Percentiles rank a stretch among this genome's conserved stretches.
phyloP scores from a whole-genome alignment of 164 flowering plant species.

The Pachysandra terminalis region DNA sequence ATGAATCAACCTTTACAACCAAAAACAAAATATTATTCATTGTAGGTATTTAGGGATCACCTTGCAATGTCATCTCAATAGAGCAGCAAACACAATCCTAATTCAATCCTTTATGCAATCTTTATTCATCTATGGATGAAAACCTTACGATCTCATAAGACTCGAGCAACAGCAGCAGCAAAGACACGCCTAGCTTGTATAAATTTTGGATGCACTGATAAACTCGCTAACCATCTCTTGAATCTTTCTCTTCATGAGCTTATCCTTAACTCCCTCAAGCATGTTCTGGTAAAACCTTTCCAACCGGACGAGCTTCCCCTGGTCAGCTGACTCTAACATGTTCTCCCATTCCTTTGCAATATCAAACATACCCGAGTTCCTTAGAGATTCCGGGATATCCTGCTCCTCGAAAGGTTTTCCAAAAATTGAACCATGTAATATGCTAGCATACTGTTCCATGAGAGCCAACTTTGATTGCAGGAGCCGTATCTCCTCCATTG shows the following conservation, averaged over 20 bases:
- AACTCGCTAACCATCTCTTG: constrained; percentile 67
- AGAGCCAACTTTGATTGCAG: constrained; percentile 50
- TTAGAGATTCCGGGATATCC: constrained; percentile 58
- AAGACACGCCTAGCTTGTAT: neutral
- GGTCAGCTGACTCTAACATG: constrained; percentile 69
- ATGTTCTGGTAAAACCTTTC: constrained; percentile 67
- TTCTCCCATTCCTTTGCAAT: constrained; percentile 78
- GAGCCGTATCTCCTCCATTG: constrained; percentile 54
- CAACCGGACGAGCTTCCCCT: constrained; percentile 48
- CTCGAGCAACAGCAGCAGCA: too few relatives aligned
- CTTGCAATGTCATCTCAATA: too few relatives aligned
- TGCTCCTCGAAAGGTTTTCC: constrained; percentile 63
- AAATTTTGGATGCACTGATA: constrained; percentile 30
- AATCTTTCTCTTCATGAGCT: constrained; percentile 64
- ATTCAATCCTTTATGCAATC: too few relatives aligned
- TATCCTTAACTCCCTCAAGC: constrained; percentile 73
- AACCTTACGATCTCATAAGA: too few relatives aligned
- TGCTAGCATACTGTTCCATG: constrained; percentile 68
- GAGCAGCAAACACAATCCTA: too few relatives aligned
- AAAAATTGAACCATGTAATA: constrained; percentile 71
- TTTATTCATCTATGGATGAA: too few relatives aligned
- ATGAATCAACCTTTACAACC: too few relatives aligned
- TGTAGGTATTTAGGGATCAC: too few relatives aligned
- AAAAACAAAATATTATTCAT: too few relatives aligned
- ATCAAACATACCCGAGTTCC: constrained; percentile 45